These are phyloP conservation scores for Ceratocystis cubensis DNA, from an alignment of 2,329 filamentous ascomycete species.

Conservation along the genomic window DNA sequence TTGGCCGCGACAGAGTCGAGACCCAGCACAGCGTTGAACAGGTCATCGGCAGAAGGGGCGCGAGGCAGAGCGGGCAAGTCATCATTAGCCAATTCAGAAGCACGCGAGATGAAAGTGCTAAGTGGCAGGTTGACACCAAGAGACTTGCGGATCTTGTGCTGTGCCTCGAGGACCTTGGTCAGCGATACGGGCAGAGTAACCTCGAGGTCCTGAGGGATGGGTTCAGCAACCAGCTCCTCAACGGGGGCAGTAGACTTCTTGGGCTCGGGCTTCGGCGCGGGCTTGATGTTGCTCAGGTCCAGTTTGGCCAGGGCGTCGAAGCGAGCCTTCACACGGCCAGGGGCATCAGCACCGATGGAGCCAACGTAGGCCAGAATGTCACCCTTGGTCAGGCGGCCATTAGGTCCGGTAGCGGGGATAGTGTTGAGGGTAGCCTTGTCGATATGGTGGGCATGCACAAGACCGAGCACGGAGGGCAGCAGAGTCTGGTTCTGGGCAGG, in stretches of 20 bases:
- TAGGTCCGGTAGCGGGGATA: slow-evolving; percentile 78
- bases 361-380: slow-evolving; percentile 88
- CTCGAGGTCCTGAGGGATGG: slow-evolving; percentile 37
- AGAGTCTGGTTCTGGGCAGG: slow-evolving; percentile 40
- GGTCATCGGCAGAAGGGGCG: slow-evolving; percentile 58
- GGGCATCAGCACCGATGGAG: slow-evolving; percentile 57
- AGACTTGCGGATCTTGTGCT: slow-evolving; percentile 64
- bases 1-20: slow-evolving; percentile 40
- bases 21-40: slow-evolving; percentile 83
- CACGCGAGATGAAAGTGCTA: slow-evolving; percentile 74
- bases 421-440: slow-evolving; percentile 61
- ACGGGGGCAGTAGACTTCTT: slow-evolving; percentile 30
- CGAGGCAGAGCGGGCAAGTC: slow-evolving; percentile 52
- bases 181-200: slow-evolving; percentile 69
- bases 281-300: slow-evolving; percentile 90
- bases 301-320: slow-evolving; percentile 69
- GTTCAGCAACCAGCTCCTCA: slow-evolving; percentile 29
- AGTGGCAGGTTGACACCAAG: slow-evolving; percentile 73
- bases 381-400: slow-evolving; percentile 82
- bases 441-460: slow-evolving; percentile 69
- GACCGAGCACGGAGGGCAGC: slow-evolving; percentile 69
- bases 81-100: slow-evolving; percentile 77
- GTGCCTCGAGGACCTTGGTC: slow-evolving; percentile 62
- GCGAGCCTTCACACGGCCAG: slow-evolving; percentile 55
- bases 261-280: slow-evolving; percentile 43